These are phyloP conservation scores for Microdochium bolleyi DNA, from an alignment of 2,329 filamentous ascomycete species.

Conservation along the genomic window DNA sequence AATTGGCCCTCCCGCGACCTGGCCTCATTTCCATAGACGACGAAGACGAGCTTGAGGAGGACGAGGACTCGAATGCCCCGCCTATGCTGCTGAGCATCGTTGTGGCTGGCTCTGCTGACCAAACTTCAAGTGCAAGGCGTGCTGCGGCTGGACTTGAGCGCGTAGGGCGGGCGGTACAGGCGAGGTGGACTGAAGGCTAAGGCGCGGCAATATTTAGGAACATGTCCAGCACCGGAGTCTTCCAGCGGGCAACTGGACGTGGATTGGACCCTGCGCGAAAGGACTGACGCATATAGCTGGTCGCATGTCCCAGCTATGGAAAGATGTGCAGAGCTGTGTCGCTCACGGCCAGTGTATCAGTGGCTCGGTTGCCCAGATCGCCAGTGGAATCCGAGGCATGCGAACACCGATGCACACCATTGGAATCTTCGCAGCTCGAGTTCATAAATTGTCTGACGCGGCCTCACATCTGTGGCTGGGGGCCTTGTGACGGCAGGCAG, in stretches of 20 bases:
- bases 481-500: too few relatives aligned
- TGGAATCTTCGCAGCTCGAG: too few relatives aligned
- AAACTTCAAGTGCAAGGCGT: constrained; percentile 41
- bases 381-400: too few relatives aligned
- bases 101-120: constrained; percentile 38
- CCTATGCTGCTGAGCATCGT: constrained; percentile 49
- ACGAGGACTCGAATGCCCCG: constrained; percentile 21
- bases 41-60: constrained; percentile 6
- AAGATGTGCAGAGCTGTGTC: too few relatives aligned
- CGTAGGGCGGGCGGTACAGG: constrained; percentile 46
- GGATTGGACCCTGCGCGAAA: background rate
- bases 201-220: background rate
- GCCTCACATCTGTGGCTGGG: too few relatives aligned
- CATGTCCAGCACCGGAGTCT: too few relatives aligned
- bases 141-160: constrained; percentile 45
- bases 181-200: constrained; percentile 36
- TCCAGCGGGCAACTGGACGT: background rate
- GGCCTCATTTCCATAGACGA: constrained; percentile 1
- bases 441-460: too few relatives aligned
- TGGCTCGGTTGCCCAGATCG: background rate
- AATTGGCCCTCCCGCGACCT: background rate
- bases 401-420: background rate
- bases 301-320: background rate
- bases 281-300: background rate
- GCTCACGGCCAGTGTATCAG: background rate